These are phyloP conservation scores for Penicillium brasilianum DNA, from an alignment of 2,329 filamentous ascomycete species.

Conservation along the genomic window DNA sequence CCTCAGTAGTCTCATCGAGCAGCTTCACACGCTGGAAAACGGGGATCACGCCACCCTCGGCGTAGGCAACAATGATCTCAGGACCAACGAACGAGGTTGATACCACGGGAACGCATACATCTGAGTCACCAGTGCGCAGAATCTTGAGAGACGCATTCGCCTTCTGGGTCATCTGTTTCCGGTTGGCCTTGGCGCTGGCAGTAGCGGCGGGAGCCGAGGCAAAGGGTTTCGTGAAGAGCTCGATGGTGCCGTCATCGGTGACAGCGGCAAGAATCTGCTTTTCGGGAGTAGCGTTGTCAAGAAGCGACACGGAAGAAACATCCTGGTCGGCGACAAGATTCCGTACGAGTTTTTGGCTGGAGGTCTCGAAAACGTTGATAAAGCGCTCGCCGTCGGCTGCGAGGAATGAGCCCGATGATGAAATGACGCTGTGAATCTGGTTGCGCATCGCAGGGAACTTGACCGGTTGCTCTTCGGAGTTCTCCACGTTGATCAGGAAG, in stretches of 20 bases:
- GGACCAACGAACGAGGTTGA: constrained; percentile 52
- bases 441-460: constrained; percentile 57
- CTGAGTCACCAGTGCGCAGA: constrained; percentile 47
- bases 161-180: constrained; percentile 52
- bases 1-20: constrained; percentile 51
- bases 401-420: constrained; percentile 53
- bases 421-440: constrained; percentile 53
- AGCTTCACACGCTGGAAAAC: constrained; percentile 56
- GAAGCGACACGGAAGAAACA: constrained; percentile 47
- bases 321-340: constrained; percentile 57
- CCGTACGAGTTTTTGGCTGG: constrained; percentile 50
- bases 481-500: constrained; percentile 51
- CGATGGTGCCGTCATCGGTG: constrained; percentile 55
- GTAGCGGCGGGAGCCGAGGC: constrained; percentile 38
- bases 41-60: constrained; percentile 56
- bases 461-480: constrained; percentile 44
- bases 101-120: constrained; percentile 49
- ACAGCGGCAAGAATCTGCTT: constrained; percentile 53
- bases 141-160: constrained; percentile 53
- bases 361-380: constrained; percentile 55
- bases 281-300: constrained; percentile 34
- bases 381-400: constrained; percentile 57
- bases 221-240: constrained; percentile 57
- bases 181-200: constrained; percentile 50
- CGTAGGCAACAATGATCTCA: constrained; percentile 54